phyloP scores from a whole-genome alignment of 139 green algal genomes.

The Asterochloris erici region DNA sequence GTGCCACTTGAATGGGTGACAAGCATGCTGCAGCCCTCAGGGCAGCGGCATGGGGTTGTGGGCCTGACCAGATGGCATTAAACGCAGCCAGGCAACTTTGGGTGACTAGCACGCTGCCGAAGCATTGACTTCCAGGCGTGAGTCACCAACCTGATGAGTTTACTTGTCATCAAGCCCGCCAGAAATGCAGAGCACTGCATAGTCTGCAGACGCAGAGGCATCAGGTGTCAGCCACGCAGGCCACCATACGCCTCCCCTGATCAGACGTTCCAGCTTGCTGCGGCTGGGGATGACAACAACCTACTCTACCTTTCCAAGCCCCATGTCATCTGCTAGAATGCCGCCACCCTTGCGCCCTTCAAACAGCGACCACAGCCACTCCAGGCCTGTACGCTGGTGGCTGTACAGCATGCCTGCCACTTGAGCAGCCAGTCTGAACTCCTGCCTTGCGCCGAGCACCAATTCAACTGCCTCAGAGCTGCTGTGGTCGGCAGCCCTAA shows the following conservation, averaged over 20 bases:
- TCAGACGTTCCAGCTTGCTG: background rate
- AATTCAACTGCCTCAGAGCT: background rate
- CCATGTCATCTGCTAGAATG: constrained; percentile 77
- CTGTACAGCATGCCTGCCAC: constrained; percentile 59
- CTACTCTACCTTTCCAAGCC: constrained; percentile 36
- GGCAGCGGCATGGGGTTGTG: background rate
- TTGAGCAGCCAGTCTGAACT: constrained; percentile 35
- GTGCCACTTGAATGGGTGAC: background rate
- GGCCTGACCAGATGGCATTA: background rate
- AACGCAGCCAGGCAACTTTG: background rate
- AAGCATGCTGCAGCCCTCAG: background rate
- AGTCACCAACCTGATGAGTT: constrained; percentile 23
- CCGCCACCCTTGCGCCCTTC: constrained; percentile 44
- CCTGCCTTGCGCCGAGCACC: background rate
- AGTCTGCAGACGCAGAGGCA: constrained; percentile 44
- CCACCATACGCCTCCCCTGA: background rate
- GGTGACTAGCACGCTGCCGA: background rate
- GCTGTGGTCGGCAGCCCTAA: too few relatives aligned
- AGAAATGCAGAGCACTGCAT: constrained; percentile 85
- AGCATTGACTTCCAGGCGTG: background rate
- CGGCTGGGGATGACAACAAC: background rate
- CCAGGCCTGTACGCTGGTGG: constrained; percentile 71
- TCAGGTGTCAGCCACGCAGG: background rate
- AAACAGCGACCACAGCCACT: constrained; percentile 78
- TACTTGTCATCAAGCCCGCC: constrained; percentile 52